phyloP scores from a whole-genome alignment of 148 eudicot genomes.

The Suaeda aralocaspica region DNA sequence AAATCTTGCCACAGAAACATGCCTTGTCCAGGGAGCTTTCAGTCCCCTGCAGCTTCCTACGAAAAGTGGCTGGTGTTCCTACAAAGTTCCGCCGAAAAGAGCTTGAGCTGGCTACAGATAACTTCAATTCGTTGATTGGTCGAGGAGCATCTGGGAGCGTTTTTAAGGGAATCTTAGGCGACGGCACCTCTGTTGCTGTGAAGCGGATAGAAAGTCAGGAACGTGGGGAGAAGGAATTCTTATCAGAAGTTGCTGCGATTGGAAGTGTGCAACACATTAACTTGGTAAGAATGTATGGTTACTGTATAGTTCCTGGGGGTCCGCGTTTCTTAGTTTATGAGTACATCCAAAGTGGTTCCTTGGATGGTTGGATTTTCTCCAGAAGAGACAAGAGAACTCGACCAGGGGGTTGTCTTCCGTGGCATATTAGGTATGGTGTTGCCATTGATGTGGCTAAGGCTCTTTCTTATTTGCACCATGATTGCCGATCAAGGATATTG shows the following conservation, averaged over 20 bases:
- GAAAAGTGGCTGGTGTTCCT: slow-evolving; percentile 82
- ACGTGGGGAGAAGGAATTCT: slow-evolving; percentile 60
- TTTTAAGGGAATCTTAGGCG: slow-evolving; percentile 56
- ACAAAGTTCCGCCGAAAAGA: slow-evolving; percentile 54
- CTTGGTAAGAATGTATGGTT: slow-evolving; percentile 62
- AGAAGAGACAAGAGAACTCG: slow-evolving; percentile 18
- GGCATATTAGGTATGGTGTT: slow-evolving; percentile 55
- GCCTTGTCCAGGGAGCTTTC: slow-evolving; percentile 31
- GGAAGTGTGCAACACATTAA: slow-evolving; percentile 73
- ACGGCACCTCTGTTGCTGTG: slow-evolving; percentile 70
- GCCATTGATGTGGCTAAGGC: slow-evolving; percentile 83
- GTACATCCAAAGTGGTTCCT: slow-evolving; percentile 63
- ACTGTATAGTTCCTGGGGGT: slow-evolving; percentile 45
- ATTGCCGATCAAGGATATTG: slow-evolving; percentile 63
- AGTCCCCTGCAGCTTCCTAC: slow-evolving; percentile 53
- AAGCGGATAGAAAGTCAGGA: slow-evolving; percentile 65
- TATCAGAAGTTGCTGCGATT: slow-evolving; percentile 70
- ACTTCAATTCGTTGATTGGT: slow-evolving; percentile 51
- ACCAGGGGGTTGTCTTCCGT: slow-evolving; percentile 53
- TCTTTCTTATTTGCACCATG: slow-evolving; percentile 74
- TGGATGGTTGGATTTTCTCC: slow-evolving; percentile 78
- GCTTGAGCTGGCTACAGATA: slow-evolving; percentile 72
- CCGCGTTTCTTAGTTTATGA: slow-evolving; percentile 68
- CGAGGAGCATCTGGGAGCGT: slow-evolving; percentile 69
- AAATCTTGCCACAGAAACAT: slow-evolving; percentile 23